Evolutionary conservation across 495 filamentous ascomycete genomes (phyloP).

Genomic region (Talaromyces adpressus): DNA sequence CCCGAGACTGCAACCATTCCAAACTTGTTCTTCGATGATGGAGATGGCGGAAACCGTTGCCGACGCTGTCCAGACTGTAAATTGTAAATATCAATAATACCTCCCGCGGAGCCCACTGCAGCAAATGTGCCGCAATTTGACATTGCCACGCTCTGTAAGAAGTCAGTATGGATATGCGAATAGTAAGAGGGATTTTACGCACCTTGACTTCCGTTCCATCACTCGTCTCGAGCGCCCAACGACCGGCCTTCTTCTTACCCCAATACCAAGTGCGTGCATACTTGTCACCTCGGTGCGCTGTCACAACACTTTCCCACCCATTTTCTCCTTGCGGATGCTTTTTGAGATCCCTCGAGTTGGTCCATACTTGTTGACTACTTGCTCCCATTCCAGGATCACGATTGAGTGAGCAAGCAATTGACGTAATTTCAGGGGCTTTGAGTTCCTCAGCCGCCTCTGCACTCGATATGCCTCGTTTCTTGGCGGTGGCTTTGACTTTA

Average conservation of each 20-base stretch:
- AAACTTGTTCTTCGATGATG: slow-evolving; percentile 52
- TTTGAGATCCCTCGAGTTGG: slow-evolving; percentile 53
- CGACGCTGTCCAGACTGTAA: slow-evolving; percentile 86
- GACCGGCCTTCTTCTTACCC: slow-evolving; percentile 83
- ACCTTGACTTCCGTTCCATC: slow-evolving; percentile 74
- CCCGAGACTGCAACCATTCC: slow-evolving; percentile 11
- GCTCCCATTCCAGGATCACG: slow-evolving; percentile 88
- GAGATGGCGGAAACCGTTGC: slow-evolving; percentile 68
- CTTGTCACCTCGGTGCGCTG: slow-evolving; percentile 81
- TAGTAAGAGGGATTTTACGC: slow-evolving; percentile 10
- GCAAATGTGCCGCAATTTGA: slow-evolving; percentile 92
- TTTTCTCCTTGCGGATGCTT: slow-evolving; percentile 54
- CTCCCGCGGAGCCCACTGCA: slow-evolving; percentile 75
- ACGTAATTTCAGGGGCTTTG: slow-evolving; percentile 84
- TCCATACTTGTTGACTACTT: slow-evolving; percentile 67
- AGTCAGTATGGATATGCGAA: slow-evolving; percentile 6
- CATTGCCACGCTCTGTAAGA: slow-evolving; percentile 63
- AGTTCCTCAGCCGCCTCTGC: slow-evolving; percentile 53
- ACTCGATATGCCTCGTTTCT: slow-evolving; percentile 63
- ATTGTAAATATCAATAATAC: slow-evolving; percentile 89
- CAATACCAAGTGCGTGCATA: slow-evolving; percentile 95
- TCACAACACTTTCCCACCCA: slow-evolving; percentile 95
- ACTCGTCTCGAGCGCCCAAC: slow-evolving; percentile 85
- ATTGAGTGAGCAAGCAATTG: slow-evolving; percentile 82
- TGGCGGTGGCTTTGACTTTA: slow-evolving; percentile 70